phyloP scores from a whole-genome alignment of 257 asterid species.

The Solanum clarkiae region DNA sequence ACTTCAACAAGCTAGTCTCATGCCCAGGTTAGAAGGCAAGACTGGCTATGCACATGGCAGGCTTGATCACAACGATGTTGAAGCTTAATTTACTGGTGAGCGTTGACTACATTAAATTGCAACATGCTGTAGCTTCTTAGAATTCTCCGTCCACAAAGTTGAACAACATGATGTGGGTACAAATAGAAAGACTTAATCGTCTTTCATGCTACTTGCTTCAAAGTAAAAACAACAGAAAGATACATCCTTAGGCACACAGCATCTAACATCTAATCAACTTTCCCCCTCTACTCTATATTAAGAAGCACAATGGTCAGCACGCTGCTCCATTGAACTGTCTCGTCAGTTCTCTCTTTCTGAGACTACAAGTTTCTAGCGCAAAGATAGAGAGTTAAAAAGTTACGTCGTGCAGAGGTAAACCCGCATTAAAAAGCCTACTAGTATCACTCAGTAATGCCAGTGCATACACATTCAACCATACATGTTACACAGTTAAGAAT shows the following conservation, averaged over 20 bases:
- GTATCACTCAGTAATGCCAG: not conserved
- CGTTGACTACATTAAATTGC: not conserved
- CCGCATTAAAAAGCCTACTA: not conserved
- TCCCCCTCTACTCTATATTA: not conserved
- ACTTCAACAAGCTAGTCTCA: not conserved
- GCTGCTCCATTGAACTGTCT: not conserved
- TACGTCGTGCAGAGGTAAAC: not conserved
- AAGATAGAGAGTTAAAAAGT: not conserved
- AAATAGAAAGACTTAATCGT: not conserved
- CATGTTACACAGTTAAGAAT: not conserved
- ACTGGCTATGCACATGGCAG: not conserved
- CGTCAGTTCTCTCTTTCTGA: not conserved
- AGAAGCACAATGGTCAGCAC: not conserved
- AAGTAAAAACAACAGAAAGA: not conserved
- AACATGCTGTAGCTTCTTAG: not conserved
- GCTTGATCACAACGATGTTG: not conserved
- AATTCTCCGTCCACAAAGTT: not conserved
- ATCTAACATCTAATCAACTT: not conserved
- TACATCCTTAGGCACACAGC: not conserved
- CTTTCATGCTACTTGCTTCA: not conserved
- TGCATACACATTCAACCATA: not conserved
- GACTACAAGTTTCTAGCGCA: not conserved
- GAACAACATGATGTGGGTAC: not conserved
- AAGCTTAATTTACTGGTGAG: not conserved
- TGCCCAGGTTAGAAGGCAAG: not conserved